Evolutionary conservation across 768 basidiomycete genomes (phyloP), one percentile per base, ranked within the genome.

Genomic region (Stropharia rugosoannulata): DNA sequence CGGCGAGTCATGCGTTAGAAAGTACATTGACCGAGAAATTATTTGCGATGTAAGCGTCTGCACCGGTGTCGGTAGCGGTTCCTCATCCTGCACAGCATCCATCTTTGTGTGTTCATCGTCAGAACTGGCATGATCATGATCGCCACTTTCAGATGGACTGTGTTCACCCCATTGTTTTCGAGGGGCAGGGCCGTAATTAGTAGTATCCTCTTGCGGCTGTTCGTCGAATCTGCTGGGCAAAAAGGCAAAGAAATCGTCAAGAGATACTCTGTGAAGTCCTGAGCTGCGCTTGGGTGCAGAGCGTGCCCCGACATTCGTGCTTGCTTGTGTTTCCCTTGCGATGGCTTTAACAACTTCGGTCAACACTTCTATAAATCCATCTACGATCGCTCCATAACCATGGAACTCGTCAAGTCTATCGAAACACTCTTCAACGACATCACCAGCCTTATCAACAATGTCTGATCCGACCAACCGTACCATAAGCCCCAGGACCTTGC

Each of bases 351-450:
- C 80, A 10, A 99, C 87, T 59, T 96, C 91, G 40, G 81, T 82
- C 43, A 99, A 71, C 7, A 97, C 95, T 44, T 91, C 91, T 22
- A 98, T 76, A 3, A 99, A 77, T 0, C 93, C 90, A 59, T 94
- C 90, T 1, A 95, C 91, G 18, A 98, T 73, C 25, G 86, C 67
- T 18, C 86, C 84, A 70, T 99, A 98, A 12, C 95, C 96, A 68
- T 98, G 96, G 67, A 84, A 98, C 60, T 97, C 94, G 64, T 98
- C 97, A 16, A 98, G 76, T 27, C 95, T 85, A 70, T 98, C 96
- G 62, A 98, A 98, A 58, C 96, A 95, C 69, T 97, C 95, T 69
- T 97, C 96, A 9, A 98, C 94, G 9, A 98, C 86, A 68, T 98
- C 97, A 12, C 89, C 86, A 7, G 97, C 95, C 62, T 86, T 86